Evolutionary conservation across 2,329 filamentous ascomycete genomes (phyloP).

Genomic region (Ciborinia camelliae): DNA sequence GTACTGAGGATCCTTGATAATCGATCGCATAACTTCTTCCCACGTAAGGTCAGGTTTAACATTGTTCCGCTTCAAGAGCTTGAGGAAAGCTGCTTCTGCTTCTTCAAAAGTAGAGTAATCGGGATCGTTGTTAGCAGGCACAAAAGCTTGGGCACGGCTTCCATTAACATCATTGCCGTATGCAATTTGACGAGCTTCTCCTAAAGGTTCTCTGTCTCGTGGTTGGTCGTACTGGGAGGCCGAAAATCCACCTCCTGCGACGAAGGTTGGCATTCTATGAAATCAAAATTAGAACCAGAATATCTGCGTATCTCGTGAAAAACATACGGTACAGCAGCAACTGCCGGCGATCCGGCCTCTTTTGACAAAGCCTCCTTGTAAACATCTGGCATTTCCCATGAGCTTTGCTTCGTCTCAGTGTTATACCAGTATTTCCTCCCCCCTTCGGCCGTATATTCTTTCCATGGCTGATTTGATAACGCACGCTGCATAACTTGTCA

Average conservation of each 20-base stretch:
- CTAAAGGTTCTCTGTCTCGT: conserved; percentile 42
- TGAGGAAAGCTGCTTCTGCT: conserved; percentile 88
- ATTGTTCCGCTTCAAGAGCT: conserved; percentile 78
- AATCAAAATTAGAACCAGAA: conserved; percentile 20
- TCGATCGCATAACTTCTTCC: conserved; percentile 81
- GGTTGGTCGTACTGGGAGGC: conserved; percentile 35
- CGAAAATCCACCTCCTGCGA: conserved; percentile 42
- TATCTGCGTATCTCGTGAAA: background rate
- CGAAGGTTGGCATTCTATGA: conserved; percentile 41
- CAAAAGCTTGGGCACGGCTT: conserved; percentile 53
- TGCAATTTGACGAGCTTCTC: conserved; percentile 57
- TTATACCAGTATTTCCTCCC: conserved; percentile 96
- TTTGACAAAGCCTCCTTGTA: conserved; percentile 73
- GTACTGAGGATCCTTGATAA: conserved; percentile 88
- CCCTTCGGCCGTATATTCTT: conserved; percentile 82
- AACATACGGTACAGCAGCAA: conserved; percentile 46
- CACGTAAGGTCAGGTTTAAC: conserved; percentile 91
- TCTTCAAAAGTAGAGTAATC: conserved; percentile 80
- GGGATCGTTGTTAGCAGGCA: conserved; percentile 65
- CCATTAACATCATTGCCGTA: conserved; percentile 52
- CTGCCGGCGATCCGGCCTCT: conserved; percentile 42
- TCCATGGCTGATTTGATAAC: conserved; percentile 81
- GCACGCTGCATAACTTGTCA: conserved; percentile 57
- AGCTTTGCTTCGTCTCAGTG: conserved; percentile 84
- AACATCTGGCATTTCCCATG: conserved; percentile 87